Conservation (phyloP, 768 basidiomycete species). For the Psilocybe tampanensis region DNA sequence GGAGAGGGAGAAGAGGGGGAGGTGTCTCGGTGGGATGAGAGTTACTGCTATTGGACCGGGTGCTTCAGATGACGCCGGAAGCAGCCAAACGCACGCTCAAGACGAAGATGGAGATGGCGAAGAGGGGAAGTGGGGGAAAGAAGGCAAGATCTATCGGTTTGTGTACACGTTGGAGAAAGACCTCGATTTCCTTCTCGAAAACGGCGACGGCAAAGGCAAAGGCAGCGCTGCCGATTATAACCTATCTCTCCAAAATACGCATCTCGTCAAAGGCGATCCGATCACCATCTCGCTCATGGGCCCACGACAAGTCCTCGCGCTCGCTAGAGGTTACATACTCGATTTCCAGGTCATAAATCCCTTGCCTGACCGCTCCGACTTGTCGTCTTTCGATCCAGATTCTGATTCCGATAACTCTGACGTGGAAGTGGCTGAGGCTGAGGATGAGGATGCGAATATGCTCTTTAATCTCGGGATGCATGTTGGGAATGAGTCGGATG, state of each 20-base stretch:
- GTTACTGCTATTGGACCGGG: background rate
- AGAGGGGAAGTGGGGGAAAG: slow-evolving; percentile 22
- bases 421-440: no score
- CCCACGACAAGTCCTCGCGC: background rate
- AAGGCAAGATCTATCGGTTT: slow-evolving; percentile 73
- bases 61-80: background rate
- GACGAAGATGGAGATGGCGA: slow-evolving; percentile 10
- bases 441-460: no score
- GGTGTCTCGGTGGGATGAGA: slow-evolving; percentile 85
- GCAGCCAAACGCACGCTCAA: background rate
- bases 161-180: slow-evolving; percentile 71
- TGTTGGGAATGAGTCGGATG: no score
- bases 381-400: no score
- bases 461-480: no score
- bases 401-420: background rate
- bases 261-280: background rate
- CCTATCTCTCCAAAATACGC: slow-evolving; percentile 4
- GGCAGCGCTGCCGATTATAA: background rate
- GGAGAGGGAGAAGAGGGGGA: slow-evolving; percentile 81
- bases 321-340: background rate
- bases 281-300: background rate
- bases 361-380: no score
- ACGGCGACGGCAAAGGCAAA: background rate
- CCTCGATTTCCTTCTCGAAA: background rate
- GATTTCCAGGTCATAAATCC: background rate